These are phyloP conservation scores for Epichloe sylvatica DNA, from an alignment of 2,329 filamentous ascomycete genomes.

Conservation along the genomic window DNA sequence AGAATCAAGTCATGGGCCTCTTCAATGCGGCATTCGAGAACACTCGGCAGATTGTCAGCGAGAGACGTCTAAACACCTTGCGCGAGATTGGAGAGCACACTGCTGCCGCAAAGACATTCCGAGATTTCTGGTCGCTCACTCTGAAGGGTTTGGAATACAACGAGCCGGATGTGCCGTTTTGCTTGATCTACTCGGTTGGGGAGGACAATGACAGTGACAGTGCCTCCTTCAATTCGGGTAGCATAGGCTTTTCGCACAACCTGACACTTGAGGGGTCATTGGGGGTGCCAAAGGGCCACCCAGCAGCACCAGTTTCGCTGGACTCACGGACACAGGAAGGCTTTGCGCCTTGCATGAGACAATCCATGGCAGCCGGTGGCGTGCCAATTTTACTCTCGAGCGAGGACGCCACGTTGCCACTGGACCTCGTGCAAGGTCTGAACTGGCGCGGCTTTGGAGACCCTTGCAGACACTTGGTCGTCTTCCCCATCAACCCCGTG, in stretches of 20 bases:
- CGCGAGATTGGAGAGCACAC: slow-evolving; percentile 64
- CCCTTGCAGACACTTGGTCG: slow-evolving; percentile 48
- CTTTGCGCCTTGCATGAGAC: slow-evolving; percentile 25
- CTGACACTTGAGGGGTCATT: slow-evolving; percentile 35
- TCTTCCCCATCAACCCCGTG: slow-evolving; percentile 44
- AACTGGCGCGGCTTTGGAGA: slow-evolving; percentile 51
- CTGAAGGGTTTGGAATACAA: slow-evolving; percentile 56
- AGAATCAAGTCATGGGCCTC: slow-evolving; percentile 58
- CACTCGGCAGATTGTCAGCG: slow-evolving; percentile 60
- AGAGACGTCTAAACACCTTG: slow-evolving; percentile 62
- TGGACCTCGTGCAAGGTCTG: slow-evolving; percentile 43
- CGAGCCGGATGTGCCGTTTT: slow-evolving; percentile 42
- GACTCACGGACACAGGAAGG: slow-evolving; percentile 24
- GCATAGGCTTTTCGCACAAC: slow-evolving; percentile 43
- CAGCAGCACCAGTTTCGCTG: slow-evolving; percentile 25
- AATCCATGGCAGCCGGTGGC: slow-evolving; percentile 21
- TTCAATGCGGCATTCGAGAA: slow-evolving; percentile 74
- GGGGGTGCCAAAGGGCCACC: slow-evolving; percentile 30
- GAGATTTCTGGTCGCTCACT: slow-evolving; percentile 58
- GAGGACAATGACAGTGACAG: slow-evolving; percentile 21
- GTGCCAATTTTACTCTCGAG: slow-evolving; percentile 28
- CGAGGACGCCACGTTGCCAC: slow-evolving; percentile 40
- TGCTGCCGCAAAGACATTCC: slow-evolving; percentile 54
- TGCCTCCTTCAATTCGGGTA: slow-evolving; percentile 51
- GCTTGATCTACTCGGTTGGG: slow-evolving; percentile 36